Evolutionary conservation across 139 green algal species (phyloP), one percentile per base, ranked within the genome.

Genomic region (Raphidocelis subcapitata): DNA sequence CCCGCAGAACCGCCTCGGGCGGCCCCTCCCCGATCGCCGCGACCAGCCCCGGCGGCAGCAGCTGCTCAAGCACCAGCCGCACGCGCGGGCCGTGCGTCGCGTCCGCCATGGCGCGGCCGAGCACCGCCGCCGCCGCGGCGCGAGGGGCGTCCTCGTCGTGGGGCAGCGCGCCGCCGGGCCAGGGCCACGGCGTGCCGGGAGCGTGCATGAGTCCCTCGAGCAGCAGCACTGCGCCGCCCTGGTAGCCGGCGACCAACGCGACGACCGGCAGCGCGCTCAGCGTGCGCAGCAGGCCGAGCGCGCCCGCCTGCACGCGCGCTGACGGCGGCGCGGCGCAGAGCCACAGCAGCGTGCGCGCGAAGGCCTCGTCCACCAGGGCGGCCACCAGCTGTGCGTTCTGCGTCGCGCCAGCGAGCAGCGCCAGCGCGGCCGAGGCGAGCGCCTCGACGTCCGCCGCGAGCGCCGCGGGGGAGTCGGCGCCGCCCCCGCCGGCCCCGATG

Each of bases 21-120:
- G 79, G 80, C 14, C 83, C 85, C 56, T 93, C 91, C 55, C 70
- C 71, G 14, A 97, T 75, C 4, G 78, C 67, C 10, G 89, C 81
- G 26, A 97, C 80, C 5, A 98, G 67, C 21, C 92, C 94, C 1
- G 84, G 81, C 15, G 93, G 93, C 68, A 98, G 82, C 62, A 98
- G 71, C 57, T 77, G 80, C 75, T 72, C 54, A 41, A 97, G 74
- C 35, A 88, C 54, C 35, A 96, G 82, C 54, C 60, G 35, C 18
- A 94, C 71, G 16, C 86, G 69, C 0, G 85, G 73, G 21, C 93
- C 93, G 67, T 98, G 88, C 63, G 90, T 73, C 2, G 88, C 65
- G 36, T 96, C 79, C 0, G 74, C 66, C 68, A 90, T 68, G 32
- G 96, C 64, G 31, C 74, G 73, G 2, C 64, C 62, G 64, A 96